phyloP scores from a whole-genome alignment of 2,329 filamentous ascomycete genomes.

The Fusarium sp. region DNA sequence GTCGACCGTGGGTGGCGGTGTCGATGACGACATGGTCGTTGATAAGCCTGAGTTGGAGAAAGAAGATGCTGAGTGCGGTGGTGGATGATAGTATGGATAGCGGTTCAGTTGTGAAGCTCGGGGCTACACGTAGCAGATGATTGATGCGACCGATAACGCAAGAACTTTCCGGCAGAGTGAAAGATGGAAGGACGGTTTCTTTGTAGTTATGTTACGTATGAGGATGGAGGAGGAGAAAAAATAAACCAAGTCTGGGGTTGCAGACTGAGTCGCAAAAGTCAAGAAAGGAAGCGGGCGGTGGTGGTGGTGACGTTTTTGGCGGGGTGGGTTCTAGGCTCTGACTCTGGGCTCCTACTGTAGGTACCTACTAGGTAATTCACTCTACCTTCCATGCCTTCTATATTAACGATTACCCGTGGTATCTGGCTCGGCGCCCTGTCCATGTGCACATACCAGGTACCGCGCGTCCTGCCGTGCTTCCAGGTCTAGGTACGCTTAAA shows the following conservation, averaged over 20 bases:
- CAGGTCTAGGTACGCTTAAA: constrained; percentile 1
- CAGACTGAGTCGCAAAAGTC: constrained; percentile 45
- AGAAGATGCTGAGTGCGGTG: constrained; percentile 15
- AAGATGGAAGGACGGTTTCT: not conserved
- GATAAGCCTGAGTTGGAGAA: constrained; percentile 21
- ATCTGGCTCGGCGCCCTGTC: constrained; percentile 7
- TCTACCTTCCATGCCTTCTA: no score
- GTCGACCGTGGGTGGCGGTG: constrained; percentile 49
- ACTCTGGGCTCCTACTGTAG: not conserved
- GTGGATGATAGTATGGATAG: constrained; percentile 6
- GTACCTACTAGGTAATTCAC: no score
- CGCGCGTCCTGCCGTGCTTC: constrained; percentile 10
- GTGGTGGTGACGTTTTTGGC: constrained; percentile 44
- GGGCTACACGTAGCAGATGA: not conserved
- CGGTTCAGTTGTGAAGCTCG: constrained; percentile 4
- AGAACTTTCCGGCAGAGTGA: not conserved
- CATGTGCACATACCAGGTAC: constrained; percentile 27
- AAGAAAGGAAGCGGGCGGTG: constrained; percentile 39
- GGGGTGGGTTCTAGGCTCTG: constrained; percentile 28
- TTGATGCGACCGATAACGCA: not conserved
- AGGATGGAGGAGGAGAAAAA: constrained; percentile 6
- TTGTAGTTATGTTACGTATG: not conserved
- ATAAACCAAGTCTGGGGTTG: constrained; percentile 31
- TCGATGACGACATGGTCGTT: constrained; percentile 54
- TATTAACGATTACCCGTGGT: constrained; percentile 5